A percentile compares a stretch with the other conserved stretches of the same genome.
Evolutionary conservation across 768 basidiomycete genomes (phyloP).

Genomic region (Lanmaoa rubissima): DNA sequence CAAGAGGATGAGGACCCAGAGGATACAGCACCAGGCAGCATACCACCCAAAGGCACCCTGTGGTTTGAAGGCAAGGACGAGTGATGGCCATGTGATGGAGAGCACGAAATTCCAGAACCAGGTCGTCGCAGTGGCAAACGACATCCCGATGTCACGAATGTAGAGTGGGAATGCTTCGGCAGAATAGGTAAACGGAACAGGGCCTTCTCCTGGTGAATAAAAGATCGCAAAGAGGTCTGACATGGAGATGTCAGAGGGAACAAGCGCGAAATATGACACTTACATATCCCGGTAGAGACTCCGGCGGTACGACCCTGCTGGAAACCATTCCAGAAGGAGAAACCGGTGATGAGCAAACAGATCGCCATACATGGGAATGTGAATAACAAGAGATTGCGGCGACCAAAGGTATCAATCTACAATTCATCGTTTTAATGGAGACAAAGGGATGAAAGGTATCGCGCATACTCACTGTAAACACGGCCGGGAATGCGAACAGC

Average conservation of each 20-base stretch:
- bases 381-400: constrained; percentile 71
- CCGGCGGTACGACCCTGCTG: constrained; percentile 42
- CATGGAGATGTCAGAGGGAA: constrained; percentile 4
- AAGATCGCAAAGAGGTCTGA: constrained; percentile 55
- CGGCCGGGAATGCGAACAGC: constrained; percentile 63
- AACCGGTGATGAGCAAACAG: constrained; percentile 71
- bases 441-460: not conserved
- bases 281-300: constrained; percentile 51
- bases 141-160: constrained; percentile 55
- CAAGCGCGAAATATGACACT: not conserved
- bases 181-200: constrained; percentile 88
- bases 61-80: constrained; percentile 60
- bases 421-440: constrained; percentile 21
- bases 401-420: constrained; percentile 71
- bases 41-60: constrained; percentile 78
- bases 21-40: constrained; percentile 54
- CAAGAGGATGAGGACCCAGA: constrained; percentile 57
- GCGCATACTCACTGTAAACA: constrained; percentile 44
- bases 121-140: constrained; percentile 58
- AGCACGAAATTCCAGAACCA: constrained; percentile 67
- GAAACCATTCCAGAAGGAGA: constrained; percentile 57
- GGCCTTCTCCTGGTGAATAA: constrained; percentile 86
- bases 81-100: constrained; percentile 68
- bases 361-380: constrained; percentile 83
- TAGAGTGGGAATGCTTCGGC: constrained; percentile 90